Evolutionary conservation across 441 rosid genomes (phyloP), one percentile per base, ranked within the genome.

Genomic region (Erodium trifolium): DNA sequence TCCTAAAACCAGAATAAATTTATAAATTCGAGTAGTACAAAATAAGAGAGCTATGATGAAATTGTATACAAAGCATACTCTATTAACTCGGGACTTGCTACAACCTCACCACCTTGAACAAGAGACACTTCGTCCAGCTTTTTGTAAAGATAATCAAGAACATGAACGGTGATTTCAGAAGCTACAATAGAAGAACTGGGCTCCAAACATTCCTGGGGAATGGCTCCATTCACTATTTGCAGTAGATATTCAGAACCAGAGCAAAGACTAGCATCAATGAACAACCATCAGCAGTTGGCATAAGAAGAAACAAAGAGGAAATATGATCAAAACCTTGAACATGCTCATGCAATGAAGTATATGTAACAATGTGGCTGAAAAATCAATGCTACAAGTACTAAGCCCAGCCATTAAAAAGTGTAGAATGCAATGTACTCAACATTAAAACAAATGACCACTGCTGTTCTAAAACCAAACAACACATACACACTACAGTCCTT

Each of bases 51-150:
- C 7, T 68, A 66, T 9, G 51, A 27, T 8, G 55, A 81, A 76
- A 18, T 8, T 55, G 35, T 55, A 55, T 67, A 70, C 23, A 74
- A 68, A 49, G 67, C 65, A 73, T 49, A 41, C 55, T 37, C 39
- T 34, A 6, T 34, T 39, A 71, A 63, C 11, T 70, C 74, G 71
- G 71, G 72, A 68, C 65, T 17, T 70, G 71, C 67, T 73, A 83
- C 93, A 81, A 90, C 98, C 99, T 94, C 97, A 82, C 97, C 98
- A 81, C 90, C 89, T 84, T 85, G 92, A 68, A 92, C 88, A 65
- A 90, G 92, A 76, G 96, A 90, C 63, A 84, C 87, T 82, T 87
- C 88, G 77, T 92, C 97, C 63, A 94, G 77, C 80, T 80, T 88
- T 76, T 71, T 76, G 82, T 87, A 90, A 74, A 92, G 97, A 84